phyloP scores from a whole-genome alignment of 2,329 filamentous ascomycete species.

The Pseudogymnoascus sp. region DNA sequence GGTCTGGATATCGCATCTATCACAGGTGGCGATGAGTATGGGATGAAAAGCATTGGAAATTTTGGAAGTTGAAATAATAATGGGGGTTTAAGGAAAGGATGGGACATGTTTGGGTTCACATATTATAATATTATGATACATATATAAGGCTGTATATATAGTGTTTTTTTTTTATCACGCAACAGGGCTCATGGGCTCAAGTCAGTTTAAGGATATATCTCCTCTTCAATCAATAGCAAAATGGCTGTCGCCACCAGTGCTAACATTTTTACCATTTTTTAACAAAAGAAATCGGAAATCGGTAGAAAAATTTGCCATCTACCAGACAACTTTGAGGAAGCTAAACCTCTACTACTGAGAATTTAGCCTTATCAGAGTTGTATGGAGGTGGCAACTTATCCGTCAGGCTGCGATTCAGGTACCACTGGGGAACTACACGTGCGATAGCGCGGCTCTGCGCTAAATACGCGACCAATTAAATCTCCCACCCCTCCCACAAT shows the following conservation, averaged over 20 bases:
- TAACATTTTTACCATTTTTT: background rate
- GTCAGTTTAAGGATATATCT: background rate
- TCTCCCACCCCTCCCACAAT: slow-evolving; percentile 10
- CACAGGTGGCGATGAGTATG: background rate
- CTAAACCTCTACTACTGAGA: background rate
- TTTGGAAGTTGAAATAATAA: background rate
- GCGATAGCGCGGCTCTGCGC: background rate
- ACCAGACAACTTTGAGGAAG: no score
- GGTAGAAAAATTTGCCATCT: background rate
- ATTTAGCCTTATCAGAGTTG: background rate
- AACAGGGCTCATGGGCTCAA: background rate
- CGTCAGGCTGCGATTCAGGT: slow-evolving; percentile 8
- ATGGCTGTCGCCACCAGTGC: background rate
- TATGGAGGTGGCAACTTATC: slow-evolving; percentile 7
- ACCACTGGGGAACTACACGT: slow-evolving; percentile 6
- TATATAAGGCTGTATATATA: background rate
- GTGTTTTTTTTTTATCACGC: background rate
- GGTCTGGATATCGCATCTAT: background rate
- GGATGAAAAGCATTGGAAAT: background rate
- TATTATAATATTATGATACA: background rate
- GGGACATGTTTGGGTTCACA: background rate
- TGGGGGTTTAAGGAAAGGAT: background rate
- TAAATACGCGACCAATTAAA: slow-evolving; percentile 12
- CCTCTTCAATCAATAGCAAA: background rate
- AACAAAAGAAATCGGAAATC: background rate